Conservation (phyloP, 805 yeast species). For the Yarrowia sp. region DNA sequence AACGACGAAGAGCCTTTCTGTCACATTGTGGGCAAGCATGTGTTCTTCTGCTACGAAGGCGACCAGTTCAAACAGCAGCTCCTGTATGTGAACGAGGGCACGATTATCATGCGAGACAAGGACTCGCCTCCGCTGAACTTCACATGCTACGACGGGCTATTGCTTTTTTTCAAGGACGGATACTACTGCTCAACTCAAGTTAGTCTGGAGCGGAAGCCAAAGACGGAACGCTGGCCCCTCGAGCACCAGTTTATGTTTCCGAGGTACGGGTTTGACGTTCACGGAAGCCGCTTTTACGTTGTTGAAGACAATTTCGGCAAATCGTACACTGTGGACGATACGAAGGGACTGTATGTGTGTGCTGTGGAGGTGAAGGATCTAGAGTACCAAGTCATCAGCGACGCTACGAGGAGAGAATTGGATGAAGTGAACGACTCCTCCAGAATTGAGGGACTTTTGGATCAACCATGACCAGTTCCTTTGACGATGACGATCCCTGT, state of each 20-base stretch:
- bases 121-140: neutral
- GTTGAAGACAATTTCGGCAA: neutral
- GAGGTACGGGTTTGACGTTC: neutral
- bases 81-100: too few species aligned
- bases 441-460: too few species aligned
- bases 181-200: neutral
- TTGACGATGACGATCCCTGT: too few species aligned
- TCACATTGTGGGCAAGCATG: too few species aligned
- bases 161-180: neutral
- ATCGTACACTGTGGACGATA: neutral
- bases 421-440: neutral
- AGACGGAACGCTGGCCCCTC: too few species aligned
- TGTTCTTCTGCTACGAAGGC: too few species aligned
- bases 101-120: too few species aligned
- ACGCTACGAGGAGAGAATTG: neutral
- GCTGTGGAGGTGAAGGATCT: neutral
- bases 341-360: neutral
- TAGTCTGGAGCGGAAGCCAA: too few species aligned
- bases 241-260: neutral
- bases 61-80: too few species aligned
- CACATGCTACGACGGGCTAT: neutral
- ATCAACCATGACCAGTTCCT: too few species aligned
- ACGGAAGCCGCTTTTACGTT: neutral
- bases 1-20: too few species aligned
- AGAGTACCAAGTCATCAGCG: neutral